Base-by-base conservation (phyloP, 768 basidiomycete genomes). In the Piloderma croceum region DNA sequence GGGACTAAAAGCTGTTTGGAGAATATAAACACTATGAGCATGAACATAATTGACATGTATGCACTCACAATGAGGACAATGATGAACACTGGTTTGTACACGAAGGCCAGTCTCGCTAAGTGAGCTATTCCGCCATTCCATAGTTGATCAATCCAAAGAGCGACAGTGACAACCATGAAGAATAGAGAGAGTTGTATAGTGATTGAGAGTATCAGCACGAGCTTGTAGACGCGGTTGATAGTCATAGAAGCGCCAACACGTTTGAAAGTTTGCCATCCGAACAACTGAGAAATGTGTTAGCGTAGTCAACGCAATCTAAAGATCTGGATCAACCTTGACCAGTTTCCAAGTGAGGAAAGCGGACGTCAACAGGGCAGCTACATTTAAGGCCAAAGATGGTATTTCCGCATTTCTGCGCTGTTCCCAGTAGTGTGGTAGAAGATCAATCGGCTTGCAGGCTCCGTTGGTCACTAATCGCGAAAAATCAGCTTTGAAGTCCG, bases 221-320 rank as follows among this genome's bases (percentile, higher is more conserved):
- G 63, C 58, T 78, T 83, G 69, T 90, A 90, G 44, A 84, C 59
- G 24, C 79, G 74, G 58, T 83, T 84, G 61, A 90, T 86, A 9
- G 68, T 69, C 49, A 76, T 62, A 5, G 80, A 84, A 9, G 87
- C 85, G 25, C 87, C 86, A 38, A 89, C 77, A 42, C 85, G 82
- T 59, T 87, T 87, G 73, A 89, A 90, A 1, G 86, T 90, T 60
- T 86, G 83, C 86, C 86, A 90, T 32, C 87, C 83, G 56, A 85
- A 90, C 12, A 70, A 53, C 83, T 85, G 39, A 5, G 4, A 18
- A 13, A 29, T n/a, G 20, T 15, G 24, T 40, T 20, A 24, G 25
- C 31, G 20, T 41, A 27, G 36, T n/a, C n/a, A 17, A 6, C 21
- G 24, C 20, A 34, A 21, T 7, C 18, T 33, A 17, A 21, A 3